Percentiles rank a stretch among this genome's conserved stretches.
phyloP scores from a whole-genome alignment of 148 eudicot genomes.

The Simmondsia chinensis region DNA sequence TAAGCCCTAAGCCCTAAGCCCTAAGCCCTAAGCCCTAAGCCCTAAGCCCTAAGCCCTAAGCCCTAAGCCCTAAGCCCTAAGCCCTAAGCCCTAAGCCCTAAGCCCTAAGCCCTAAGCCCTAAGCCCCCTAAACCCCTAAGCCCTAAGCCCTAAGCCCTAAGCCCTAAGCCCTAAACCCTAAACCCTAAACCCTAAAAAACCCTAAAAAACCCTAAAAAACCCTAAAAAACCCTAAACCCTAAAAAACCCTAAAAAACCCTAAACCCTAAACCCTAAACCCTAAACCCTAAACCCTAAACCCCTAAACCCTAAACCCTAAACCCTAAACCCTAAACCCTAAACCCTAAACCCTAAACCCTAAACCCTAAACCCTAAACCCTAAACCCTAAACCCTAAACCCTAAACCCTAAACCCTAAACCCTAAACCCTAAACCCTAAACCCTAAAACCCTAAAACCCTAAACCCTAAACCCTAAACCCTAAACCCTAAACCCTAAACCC shows the following conservation, averaged over 20 bases:
- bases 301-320: constrained; percentile 18
- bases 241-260: too few species aligned
- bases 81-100: constrained; percentile 15
- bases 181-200: constrained; percentile 26
- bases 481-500: constrained; percentile 28
- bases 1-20: constrained; percentile 2
- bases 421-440: constrained; percentile 17
- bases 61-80: constrained; percentile 7
- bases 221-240: too few species aligned
- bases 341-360: constrained; percentile 17
- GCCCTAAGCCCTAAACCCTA: constrained; percentile 23
- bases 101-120: constrained; percentile 13
- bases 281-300: too few species aligned
- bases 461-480: constrained; percentile 26
- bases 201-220: too few species aligned
- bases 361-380: constrained; percentile 16
- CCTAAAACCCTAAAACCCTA: constrained; percentile 24
- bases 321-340: constrained; percentile 15
- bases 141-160: constrained; percentile 17
- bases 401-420: constrained; percentile 17
- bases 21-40: constrained; percentile 4
- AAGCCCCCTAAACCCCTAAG: constrained; percentile 11
- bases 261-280: too few species aligned
- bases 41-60: constrained; percentile 7
- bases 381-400: constrained; percentile 18